Conservation (phyloP, 495 filamentous ascomycete species). For the Parathielavia hyrcaniae region DNA sequence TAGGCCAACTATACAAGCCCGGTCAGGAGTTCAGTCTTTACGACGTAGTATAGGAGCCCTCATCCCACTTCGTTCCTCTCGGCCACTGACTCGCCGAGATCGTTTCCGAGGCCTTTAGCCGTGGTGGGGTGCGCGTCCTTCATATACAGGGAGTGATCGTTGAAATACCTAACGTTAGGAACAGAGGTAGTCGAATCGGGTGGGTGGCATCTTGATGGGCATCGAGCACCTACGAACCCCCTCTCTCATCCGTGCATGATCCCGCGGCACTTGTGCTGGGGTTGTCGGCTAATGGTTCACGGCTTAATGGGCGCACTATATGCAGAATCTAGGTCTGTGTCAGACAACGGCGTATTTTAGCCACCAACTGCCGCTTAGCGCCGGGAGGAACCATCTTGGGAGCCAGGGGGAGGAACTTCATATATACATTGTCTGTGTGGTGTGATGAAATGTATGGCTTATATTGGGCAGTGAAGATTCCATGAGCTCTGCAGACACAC, state of each 20-base stretch:
- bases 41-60: background rate
- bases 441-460: background rate
- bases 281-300: constrained; percentile 18
- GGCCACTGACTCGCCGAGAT: constrained; percentile 3
- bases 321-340: constrained; percentile 14
- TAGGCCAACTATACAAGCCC: background rate
- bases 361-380: constrained; percentile 32
- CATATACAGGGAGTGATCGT: too few relatives aligned
- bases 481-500: background rate
- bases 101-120: constrained; percentile 4
- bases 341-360: constrained; percentile 24
- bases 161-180: too few relatives aligned
- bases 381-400: background rate
- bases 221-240: background rate
- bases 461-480: background rate
- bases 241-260: too few relatives aligned
- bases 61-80: background rate
- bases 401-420: background rate
- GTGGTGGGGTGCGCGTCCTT: background rate
- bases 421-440: background rate
- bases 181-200: background rate
- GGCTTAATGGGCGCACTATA: constrained; percentile 17
- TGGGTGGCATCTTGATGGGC: background rate
- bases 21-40: background rate
- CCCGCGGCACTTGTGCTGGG: constrained; percentile 6